Evolutionary conservation across 2,329 filamentous ascomycete genomes (phyloP), one percentile per base, ranked within the genome.

Genomic region (Penicillium corylophilum): DNA sequence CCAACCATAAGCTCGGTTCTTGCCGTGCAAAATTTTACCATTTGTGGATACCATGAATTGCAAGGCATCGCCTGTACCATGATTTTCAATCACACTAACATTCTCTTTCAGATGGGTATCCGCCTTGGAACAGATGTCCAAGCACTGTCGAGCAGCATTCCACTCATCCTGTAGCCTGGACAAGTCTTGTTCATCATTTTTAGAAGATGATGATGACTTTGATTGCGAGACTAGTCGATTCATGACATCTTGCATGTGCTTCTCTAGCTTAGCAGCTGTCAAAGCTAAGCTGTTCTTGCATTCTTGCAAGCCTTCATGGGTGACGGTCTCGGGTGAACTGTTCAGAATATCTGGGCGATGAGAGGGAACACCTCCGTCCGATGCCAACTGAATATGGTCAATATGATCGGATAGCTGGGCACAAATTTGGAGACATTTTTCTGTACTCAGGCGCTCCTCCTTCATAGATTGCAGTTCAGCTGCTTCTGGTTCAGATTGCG

Each of bases 41-140:
- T 69, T 64, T 10, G 68, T 64, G 31, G 70, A 73, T 41, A 71
- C 67, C 68, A 72, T 71, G 46, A 71, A 70, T 46, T 72, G 68
- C 7, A 72, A 33, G 28, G 69, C 57, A 47, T 72, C 68, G 13
- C 70, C 68, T 13, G 64, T 69, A 35, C 60, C 65, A 43, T 72
- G 62, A 43, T 72, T 72, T 18, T 71, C 67, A 53, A 73, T 65
- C 2, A 55, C 60, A 50, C 60, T 72, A 16, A 68, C 56, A 26
- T 62, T 70, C 50, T 71, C 63, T 36, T 56, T 61, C 24, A 62
- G 24, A 22, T 60, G 38, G 36, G 36, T 58, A 38, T 67, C 66
- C 46, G 68, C 70, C 44, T 58, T 61, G 12, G 63, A 64, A 59
- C 64, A 71, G 44, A 72, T 71, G 48, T 67, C 63, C 46, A 67